Percentiles rank a stretch among this genome's conserved stretches.
phyloP scores from a whole-genome alignment of 2,329 filamentous ascomycete genomes.

The Diplodia seriata region DNA sequence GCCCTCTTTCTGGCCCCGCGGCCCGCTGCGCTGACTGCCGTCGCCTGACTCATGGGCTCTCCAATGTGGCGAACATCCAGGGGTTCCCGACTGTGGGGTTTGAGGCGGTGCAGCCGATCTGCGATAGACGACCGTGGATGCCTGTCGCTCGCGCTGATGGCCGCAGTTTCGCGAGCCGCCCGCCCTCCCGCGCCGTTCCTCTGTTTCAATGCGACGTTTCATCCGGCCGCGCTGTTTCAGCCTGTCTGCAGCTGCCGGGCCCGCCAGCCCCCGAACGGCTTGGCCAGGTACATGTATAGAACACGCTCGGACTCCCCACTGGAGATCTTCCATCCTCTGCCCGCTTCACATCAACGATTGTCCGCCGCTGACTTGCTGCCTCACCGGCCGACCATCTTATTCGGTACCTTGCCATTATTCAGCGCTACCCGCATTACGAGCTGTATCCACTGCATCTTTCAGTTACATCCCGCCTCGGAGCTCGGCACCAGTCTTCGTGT shows the following conservation, averaged over 20 bases:
- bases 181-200: constrained; percentile 13
- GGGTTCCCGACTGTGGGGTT: constrained; percentile 19
- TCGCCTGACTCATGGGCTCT: not conserved
- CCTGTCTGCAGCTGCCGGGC: not conserved
- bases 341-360: not conserved
- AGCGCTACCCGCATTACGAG: constrained; percentile 7
- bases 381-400: not conserved
- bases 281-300: constrained; percentile 23
- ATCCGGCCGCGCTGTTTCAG: constrained; percentile 25
- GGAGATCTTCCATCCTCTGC: constrained; percentile 18
- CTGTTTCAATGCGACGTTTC: constrained; percentile 29
- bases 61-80: constrained; percentile 24
- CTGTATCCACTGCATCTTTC: constrained; percentile 7
- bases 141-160: not conserved
- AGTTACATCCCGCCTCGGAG: not conserved
- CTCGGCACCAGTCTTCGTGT: not conserved
- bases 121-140: constrained; percentile 28
- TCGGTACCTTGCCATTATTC: constrained; percentile 5
- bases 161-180: constrained; percentile 3
- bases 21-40: constrained; percentile 13
- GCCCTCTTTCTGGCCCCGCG: constrained; percentile 4
- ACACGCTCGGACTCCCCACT: constrained; percentile 10
- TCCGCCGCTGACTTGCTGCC: not conserved
- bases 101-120: constrained; percentile 30
- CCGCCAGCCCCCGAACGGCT: constrained; percentile 2